Conservation (phyloP, 1,139 yeast genomes). For the Saccharomyces uvarum region DNA sequence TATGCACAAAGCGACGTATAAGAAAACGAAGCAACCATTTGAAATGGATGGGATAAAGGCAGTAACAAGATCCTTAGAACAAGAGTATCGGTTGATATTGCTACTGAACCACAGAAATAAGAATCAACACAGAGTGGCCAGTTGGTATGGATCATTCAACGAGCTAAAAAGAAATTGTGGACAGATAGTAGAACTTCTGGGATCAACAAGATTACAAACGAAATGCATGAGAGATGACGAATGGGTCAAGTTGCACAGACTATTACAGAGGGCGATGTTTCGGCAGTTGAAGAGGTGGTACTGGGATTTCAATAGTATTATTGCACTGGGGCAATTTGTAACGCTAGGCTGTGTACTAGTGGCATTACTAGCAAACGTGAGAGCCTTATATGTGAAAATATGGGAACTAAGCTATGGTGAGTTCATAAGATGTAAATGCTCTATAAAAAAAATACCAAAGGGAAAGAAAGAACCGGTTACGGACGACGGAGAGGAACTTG, state of each 20-base stretch:
- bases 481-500: conserved; percentile 7
- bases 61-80: conserved; percentile 23
- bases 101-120: conserved; percentile 61
- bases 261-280: not conserved
- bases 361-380: conserved; percentile 48
- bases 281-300: conserved; percentile 28
- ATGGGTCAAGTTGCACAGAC: not conserved
- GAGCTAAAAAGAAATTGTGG: conserved; percentile 54
- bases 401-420: conserved; percentile 25
- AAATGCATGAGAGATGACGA: not conserved
- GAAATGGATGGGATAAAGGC: not conserved
- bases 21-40: not conserved
- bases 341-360: conserved; percentile 64
- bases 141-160: conserved; percentile 70
- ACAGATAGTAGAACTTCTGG: conserved; percentile 32
- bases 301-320: conserved; percentile 56
- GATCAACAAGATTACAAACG: conserved; percentile 6
- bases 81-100: conserved; percentile 53
- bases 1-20: not conserved
- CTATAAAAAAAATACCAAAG: conserved; percentile 3
- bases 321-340: conserved; percentile 72
- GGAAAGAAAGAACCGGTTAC: conserved; percentile 5
- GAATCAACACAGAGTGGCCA: conserved; percentile 67
- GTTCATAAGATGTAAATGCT: conserved; percentile 5
- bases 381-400: conserved; percentile 24